These are phyloP conservation scores for Amaranthus palmeri DNA, from an alignment of 148 eudicot species.

Conservation along the genomic window DNA sequence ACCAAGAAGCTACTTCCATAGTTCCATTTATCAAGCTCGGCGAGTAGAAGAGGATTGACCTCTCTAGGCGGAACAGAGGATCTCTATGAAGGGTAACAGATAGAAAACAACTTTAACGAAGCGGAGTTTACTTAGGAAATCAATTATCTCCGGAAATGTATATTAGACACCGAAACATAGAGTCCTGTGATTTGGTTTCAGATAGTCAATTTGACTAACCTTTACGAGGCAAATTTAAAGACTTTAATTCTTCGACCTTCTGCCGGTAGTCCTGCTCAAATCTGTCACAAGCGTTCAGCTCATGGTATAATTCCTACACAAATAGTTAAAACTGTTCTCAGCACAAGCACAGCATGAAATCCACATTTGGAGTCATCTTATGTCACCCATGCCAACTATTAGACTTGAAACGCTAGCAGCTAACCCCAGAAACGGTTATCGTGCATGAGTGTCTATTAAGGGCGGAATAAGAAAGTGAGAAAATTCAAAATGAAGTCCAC, in stretches of 20 bases:
- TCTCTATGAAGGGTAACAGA: no score
- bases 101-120: no score
- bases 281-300: conserved; percentile 81
- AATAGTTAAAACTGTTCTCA: conserved; percentile 8
- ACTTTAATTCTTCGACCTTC: conserved; percentile 74
- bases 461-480: not conserved
- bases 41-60: no score
- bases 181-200: not conserved
- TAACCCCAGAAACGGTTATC: no score
- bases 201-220: conserved; percentile 37
- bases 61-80: no score
- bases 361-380: not conserved
- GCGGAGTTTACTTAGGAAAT: no score
- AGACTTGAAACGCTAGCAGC: no score
- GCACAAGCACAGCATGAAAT: conserved; percentile 2
- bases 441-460: not conserved
- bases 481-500: not conserved
- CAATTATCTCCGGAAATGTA: no score
- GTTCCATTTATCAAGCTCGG: no score
- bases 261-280: conserved; percentile 77
- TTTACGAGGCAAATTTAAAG: conserved; percentile 81
- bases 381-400: no score
- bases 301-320: conserved; percentile 86
- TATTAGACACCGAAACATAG: not conserved
- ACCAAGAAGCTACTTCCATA: no score